Percentiles rank a stretch among this genome's conserved stretches.
Evolutionary conservation across 306 rosid species (phyloP).

Genomic region (Inga laurina): DNA sequence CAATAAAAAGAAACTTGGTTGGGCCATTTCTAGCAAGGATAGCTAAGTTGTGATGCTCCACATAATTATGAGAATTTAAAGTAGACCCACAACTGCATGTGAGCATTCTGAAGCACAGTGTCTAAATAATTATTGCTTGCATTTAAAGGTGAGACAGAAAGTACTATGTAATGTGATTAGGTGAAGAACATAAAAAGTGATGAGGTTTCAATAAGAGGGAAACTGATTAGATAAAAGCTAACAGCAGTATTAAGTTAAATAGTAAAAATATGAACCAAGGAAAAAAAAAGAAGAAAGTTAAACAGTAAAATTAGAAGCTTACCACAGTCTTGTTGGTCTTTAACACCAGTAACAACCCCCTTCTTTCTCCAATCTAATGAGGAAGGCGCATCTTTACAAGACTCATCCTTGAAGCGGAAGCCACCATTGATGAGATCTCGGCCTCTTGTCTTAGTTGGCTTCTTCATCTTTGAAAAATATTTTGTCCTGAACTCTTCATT

Average conservation of each 20-base stretch:
- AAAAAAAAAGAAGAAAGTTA: too few species aligned
- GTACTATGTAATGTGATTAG: neutral
- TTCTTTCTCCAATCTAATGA: constrained; percentile 79
- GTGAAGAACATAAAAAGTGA: neutral
- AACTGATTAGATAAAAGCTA: neutral
- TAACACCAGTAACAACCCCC: constrained; percentile 64
- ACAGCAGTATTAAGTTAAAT: neutral
- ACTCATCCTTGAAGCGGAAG: constrained; percentile 30
- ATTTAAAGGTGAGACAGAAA: neutral
- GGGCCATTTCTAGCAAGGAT: neutral
- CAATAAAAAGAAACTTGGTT: neutral
- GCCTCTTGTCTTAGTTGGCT: constrained; percentile 39
- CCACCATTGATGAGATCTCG: neutral
- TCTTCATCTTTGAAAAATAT: constrained; percentile 54
- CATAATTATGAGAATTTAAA: neutral
- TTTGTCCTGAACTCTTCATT: constrained; percentile 67
- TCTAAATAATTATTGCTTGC: neutral
- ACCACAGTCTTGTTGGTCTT: constrained; percentile 72
- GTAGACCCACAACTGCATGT: neutral
- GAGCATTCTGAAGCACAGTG: neutral
- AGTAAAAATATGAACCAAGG: too few species aligned
- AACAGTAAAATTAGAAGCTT: constrained; percentile 24
- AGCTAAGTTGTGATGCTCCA: neutral
- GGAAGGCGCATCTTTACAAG: constrained; percentile 61
- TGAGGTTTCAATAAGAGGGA: neutral